These are phyloP conservation scores for Leccinum holopus DNA, from an alignment of 1,284 basidiomycete genomes.

Conservation along the genomic window DNA sequence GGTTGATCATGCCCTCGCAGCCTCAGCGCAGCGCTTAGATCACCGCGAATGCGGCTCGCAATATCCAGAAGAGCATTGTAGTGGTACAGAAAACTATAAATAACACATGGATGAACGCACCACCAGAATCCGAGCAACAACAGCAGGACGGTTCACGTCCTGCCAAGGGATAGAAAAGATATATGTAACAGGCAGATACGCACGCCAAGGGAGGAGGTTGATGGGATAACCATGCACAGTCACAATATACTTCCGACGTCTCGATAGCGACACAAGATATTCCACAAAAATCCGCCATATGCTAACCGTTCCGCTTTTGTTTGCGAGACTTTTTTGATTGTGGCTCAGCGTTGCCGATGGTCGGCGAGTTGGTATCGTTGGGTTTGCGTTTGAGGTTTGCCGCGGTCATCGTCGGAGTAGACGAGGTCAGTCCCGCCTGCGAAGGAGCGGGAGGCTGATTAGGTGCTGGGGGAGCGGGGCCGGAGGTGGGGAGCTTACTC, in stretches of 20 bases:
- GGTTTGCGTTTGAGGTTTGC: slow-evolving; percentile 67
- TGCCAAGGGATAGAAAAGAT: slow-evolving; percentile 32
- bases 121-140: slow-evolving; percentile 34
- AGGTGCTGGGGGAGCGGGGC: slow-evolving; percentile 41
- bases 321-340: slow-evolving; percentile 51
- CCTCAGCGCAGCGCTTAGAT: neutral
- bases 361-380: slow-evolving; percentile 52
- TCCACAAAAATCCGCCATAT: slow-evolving; percentile 33
- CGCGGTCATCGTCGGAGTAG: slow-evolving; percentile 52
- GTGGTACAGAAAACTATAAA: slow-evolving; percentile 39
- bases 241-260: slow-evolving; percentile 34
- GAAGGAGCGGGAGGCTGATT: slow-evolving; percentile 41
- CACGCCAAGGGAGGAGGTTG: slow-evolving; percentile 10
- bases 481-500: slow-evolving; percentile 50
- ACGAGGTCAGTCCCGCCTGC: slow-evolving; percentile 40
- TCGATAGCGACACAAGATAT: slow-evolving; percentile 28
- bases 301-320: slow-evolving; percentile 38
- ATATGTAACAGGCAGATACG: slow-evolving; percentile 32
- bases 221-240: slow-evolving; percentile 27
- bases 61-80: slow-evolving; percentile 28
- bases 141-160: slow-evolving; percentile 28
- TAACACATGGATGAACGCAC: slow-evolving; percentile 32
- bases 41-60: slow-evolving; percentile 16
- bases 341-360: slow-evolving; percentile 45
- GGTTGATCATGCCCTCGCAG: neutral